Evolutionary conservation across 2,329 filamentous ascomycete species (phyloP).

Genomic region (Fusarium albosuccineum): DNA sequence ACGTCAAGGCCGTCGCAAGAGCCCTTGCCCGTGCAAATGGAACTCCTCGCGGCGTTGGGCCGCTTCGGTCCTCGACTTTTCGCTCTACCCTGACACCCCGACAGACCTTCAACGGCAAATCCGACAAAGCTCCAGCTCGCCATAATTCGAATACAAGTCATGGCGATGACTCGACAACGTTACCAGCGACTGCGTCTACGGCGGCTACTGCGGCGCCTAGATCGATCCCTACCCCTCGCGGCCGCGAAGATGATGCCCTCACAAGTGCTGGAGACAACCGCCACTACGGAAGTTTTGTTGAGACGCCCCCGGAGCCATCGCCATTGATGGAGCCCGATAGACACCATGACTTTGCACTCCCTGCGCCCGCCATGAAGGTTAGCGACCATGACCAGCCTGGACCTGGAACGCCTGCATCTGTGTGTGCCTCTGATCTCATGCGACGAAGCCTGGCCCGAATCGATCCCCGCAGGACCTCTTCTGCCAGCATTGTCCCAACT

Average conservation of each 20-base stretch:
- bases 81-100: constrained; percentile 44
- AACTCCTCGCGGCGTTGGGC: constrained; percentile 59
- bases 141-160: constrained; percentile 12
- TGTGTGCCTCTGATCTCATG: constrained; percentile 29
- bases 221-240: constrained; percentile 37
- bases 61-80: constrained; percentile 51
- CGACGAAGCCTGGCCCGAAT: constrained; percentile 42
- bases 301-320: constrained; percentile 53
- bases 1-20: constrained; percentile 83
- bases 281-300: constrained; percentile 67
- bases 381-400: constrained; percentile 42
- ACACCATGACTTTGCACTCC: constrained; percentile 62
- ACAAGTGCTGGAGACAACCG: constrained; percentile 54
- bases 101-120: constrained; percentile 20
- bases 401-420: constrained; percentile 44
- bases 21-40: constrained; percentile 74
- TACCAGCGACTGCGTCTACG: constrained; percentile 25
- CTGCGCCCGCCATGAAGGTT: constrained; percentile 64
- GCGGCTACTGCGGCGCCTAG: constrained; percentile 20
- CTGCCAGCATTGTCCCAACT: constrained; percentile 46
- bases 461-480: constrained; percentile 53
- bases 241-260: constrained; percentile 57
- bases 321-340: constrained; percentile 41
- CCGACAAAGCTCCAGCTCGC: constrained; percentile 7
- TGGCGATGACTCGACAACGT: constrained; percentile 16